These are phyloP conservation scores for Kuraishia capsulata DNA, from an alignment of 805 yeast genomes.

Conservation along the genomic window DNA sequence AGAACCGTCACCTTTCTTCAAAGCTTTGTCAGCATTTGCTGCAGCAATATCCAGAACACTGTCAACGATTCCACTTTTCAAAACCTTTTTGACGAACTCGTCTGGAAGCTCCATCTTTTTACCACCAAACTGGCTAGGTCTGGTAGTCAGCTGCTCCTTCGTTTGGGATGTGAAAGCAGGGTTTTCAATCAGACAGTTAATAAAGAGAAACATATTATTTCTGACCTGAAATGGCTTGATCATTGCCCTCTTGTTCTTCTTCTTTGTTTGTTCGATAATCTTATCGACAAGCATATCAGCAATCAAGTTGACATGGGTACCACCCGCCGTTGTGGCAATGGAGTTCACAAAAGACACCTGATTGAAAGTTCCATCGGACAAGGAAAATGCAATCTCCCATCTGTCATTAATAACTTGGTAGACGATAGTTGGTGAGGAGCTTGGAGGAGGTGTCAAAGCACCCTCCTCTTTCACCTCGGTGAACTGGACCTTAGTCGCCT, in stretches of 20 bases:
- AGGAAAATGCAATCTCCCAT: constrained; percentile 95
- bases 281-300: constrained; percentile 79
- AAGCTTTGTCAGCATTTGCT: constrained; percentile 78
- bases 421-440: constrained; percentile 44
- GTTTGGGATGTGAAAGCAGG: constrained; percentile 98
- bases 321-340: constrained; percentile 95
- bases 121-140: constrained; percentile 84
- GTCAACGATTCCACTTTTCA: constrained; percentile 65
- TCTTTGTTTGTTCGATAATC: constrained; percentile 64
- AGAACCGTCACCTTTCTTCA: constrained; percentile 83
- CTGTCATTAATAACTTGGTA: constrained; percentile 76
- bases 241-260: constrained; percentile 52
- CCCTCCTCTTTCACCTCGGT: constrained; percentile 7
- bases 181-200: constrained; percentile 88
- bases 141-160: constrained; percentile 88
- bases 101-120: constrained; percentile 66
- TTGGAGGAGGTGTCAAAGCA: constrained; percentile 7
- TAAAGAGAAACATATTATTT: constrained; percentile 81
- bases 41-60: constrained; percentile 77
- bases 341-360: constrained; percentile 97
- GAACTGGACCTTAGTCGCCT: constrained; percentile 32
- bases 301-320: constrained; percentile 85
- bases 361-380: constrained; percentile 81
- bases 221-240: constrained; percentile 84
- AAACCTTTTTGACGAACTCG: constrained; percentile 60